These are phyloP conservation scores for Sugiyamaella boreocaroliniensis DNA, from an alignment of 805 yeast genomes.

Conservation along the genomic window DNA sequence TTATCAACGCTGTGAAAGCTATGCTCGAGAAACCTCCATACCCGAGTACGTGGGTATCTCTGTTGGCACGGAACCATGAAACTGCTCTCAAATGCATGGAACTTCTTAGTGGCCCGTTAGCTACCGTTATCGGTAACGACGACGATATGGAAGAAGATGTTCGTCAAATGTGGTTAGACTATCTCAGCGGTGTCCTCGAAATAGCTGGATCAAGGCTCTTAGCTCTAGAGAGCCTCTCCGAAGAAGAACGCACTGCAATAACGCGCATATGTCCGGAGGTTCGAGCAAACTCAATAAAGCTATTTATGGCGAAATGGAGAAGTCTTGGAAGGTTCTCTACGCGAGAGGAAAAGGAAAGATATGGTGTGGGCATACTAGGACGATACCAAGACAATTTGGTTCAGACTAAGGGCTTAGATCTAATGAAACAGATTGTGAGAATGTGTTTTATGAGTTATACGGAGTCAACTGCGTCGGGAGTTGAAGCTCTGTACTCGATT, in stretches of 20 bases:
- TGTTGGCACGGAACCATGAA: slow-evolving; percentile 32
- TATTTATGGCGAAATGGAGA: slow-evolving; percentile 66
- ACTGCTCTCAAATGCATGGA: slow-evolving; percentile 27
- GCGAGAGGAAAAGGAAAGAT: slow-evolving; percentile 45
- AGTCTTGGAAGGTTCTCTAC: slow-evolving; percentile 57
- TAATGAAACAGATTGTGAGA: not conserved
- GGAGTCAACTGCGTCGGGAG: not conserved
- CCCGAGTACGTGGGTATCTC: slow-evolving; percentile 62
- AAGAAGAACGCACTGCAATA: slow-evolving; percentile 67
- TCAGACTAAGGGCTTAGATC: not conserved
- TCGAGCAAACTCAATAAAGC: slow-evolving; percentile 49
- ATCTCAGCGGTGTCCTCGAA: slow-evolving; percentile 48
- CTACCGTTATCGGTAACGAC: slow-evolving; percentile 45
- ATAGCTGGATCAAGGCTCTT: slow-evolving; percentile 63
- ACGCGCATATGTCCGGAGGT: slow-evolving; percentile 55
- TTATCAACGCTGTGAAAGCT: not conserved
- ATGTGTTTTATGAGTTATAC: not conserved
- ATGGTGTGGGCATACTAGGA: slow-evolving; percentile 55
- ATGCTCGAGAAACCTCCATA: slow-evolving; percentile 16
- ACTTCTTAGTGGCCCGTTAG: slow-evolving; percentile 44
- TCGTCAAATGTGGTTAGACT: slow-evolving; percentile 59
- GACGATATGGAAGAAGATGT: slow-evolving; percentile 50
- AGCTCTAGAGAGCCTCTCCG: slow-evolving; percentile 61
- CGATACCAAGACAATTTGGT: slow-evolving; percentile 49
- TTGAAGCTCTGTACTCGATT: not conserved